A percentile compares a stretch with the other conserved stretches of the same genome.
These are phyloP conservation scores for Lecanicillium sp. DNA, from an alignment of 2,329 filamentous ascomycete genomes.

Conservation along the genomic window DNA sequence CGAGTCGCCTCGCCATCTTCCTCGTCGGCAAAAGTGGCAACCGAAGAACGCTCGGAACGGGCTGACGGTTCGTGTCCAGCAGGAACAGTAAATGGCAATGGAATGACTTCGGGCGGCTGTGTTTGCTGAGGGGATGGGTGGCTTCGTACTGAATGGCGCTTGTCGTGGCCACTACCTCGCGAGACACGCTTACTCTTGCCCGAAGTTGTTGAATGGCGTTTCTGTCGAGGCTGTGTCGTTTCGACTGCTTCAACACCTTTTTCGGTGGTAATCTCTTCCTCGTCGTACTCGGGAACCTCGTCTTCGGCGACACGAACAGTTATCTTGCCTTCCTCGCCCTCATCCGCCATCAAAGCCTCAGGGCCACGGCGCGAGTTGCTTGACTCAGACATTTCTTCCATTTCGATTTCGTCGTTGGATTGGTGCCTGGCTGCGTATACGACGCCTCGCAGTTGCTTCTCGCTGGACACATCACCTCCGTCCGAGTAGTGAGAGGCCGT, in stretches of 20 bases:
- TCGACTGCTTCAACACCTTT: conserved; percentile 11
- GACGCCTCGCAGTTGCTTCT: conserved; percentile 32
- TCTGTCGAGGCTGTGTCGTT: not conserved
- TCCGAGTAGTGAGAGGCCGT: conserved; percentile 40
- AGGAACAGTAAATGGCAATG: conserved; percentile 58
- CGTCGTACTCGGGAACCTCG: conserved; percentile 26
- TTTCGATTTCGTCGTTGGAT: conserved; percentile 42
- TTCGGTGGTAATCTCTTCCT: conserved; percentile 14
- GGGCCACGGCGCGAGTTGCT: conserved; percentile 20
- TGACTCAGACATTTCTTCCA: conserved; percentile 37
- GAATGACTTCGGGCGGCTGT: conserved; percentile 43
- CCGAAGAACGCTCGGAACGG: conserved; percentile 51
- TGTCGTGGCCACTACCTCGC: conserved; percentile 7
- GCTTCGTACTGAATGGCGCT: conserved; percentile 7
- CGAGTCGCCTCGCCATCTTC: conserved; percentile 26
- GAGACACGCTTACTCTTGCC: conserved; percentile 16
- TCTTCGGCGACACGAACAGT: conserved; percentile 46
- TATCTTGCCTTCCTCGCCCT: conserved; percentile 35
- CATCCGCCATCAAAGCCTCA: conserved; percentile 32
- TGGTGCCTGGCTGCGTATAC: conserved; percentile 25
- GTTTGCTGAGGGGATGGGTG: conserved; percentile 14
- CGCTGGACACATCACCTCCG: conserved; percentile 36
- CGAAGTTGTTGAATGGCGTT: conserved; percentile 1
- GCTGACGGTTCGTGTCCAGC: conserved; percentile 28
- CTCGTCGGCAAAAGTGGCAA: conserved; percentile 62